Base-by-base conservation (phyloP, 2,329 filamentous ascomycete genomes). In the Aspergillus versicolor region DNA sequence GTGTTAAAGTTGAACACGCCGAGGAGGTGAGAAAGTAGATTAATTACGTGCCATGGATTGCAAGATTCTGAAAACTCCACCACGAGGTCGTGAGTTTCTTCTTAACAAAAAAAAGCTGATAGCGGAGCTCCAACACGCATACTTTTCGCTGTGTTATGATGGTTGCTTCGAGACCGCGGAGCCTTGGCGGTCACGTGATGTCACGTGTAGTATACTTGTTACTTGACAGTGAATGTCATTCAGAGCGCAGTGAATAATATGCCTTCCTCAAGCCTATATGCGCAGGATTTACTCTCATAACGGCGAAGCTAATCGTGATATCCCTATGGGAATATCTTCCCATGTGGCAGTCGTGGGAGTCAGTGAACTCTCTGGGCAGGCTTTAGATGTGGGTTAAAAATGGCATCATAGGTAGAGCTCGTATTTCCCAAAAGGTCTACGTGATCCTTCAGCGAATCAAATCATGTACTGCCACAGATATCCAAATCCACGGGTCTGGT, bases 171-270 rank as follows among this genome's bases (percentile, higher is more conserved):
- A 49, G 24, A 43, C 54, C 62, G 56, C 61, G 45, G 57, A 57
- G 61, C 32, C 58, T 62, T 58, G 62, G 59, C 59, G 43, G 44
- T 61, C 63, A 64, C 17, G 61, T 63, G 61, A 61, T 12, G 3
- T 46, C 60, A 63, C 4, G 57, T 63, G 61, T 57, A 44, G 3
- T 4, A 3, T 19, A 19, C 21, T 12, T 53, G n/a, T 15, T 24
- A 43, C 41, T 19, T 4, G 19, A 19, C 19, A 24, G 9, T 30
- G 27, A 11, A 30, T 30, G 11, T 30, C 27, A 9, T 30, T 30
- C 27, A 30, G 4, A 30, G 7, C 27, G 4, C 9, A 30, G 27
- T 9, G 27, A 30, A 30, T 30, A 30, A 30, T 30, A 30, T 11
- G 27, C 9, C 27, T 4, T 30, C 8, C 27, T 30, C 27, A 9